Conservation (phyloP, 2,329 filamentous ascomycete genomes). For the Aureobasidium lini region DNA sequence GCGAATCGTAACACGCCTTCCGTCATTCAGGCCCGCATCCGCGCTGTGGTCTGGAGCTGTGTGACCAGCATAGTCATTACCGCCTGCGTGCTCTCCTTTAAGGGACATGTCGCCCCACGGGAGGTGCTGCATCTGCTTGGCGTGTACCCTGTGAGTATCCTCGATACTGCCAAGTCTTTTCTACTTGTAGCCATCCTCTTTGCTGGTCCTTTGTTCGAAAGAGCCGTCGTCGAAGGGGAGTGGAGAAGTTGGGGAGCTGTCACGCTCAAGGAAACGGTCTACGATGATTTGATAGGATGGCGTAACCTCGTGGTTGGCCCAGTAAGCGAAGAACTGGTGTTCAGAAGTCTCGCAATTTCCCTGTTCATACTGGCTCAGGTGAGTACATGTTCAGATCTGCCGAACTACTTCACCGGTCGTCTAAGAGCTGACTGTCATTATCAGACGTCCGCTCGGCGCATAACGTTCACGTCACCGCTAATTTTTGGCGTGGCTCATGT, state of each 20-base stretch:
- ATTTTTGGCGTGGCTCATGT: slow-evolving; percentile 91
- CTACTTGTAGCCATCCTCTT: slow-evolving; percentile 72
- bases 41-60: slow-evolving; percentile 71
- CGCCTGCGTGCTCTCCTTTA: slow-evolving; percentile 50
- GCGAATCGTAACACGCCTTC: slow-evolving; percentile 81
- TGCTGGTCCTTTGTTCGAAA: slow-evolving; percentile 74
- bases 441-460: slow-evolving; percentile 33
- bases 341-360: slow-evolving; percentile 78
- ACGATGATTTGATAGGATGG: slow-evolving; percentile 72
- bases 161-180: slow-evolving; percentile 58
- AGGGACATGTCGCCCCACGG: slow-evolving; percentile 32
- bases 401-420: neutral
- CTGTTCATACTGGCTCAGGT: slow-evolving; percentile 67
- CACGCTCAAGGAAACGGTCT: slow-evolving; percentile 51
- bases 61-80: slow-evolving; percentile 59
- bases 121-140: slow-evolving; percentile 64
- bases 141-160: slow-evolving; percentile 65
- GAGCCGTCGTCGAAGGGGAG: slow-evolving; percentile 60
- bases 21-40: slow-evolving; percentile 79
- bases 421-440: neutral
- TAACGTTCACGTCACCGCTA: slow-evolving; percentile 75
- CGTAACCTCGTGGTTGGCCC: slow-evolving; percentile 81
- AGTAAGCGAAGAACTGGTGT: slow-evolving; percentile 86
- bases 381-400: slow-evolving; percentile 16
- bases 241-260: slow-evolving; percentile 57